Evolutionary conservation across 78 protist species (phyloP).

Genomic region (Diacronema lutheri): DNA sequence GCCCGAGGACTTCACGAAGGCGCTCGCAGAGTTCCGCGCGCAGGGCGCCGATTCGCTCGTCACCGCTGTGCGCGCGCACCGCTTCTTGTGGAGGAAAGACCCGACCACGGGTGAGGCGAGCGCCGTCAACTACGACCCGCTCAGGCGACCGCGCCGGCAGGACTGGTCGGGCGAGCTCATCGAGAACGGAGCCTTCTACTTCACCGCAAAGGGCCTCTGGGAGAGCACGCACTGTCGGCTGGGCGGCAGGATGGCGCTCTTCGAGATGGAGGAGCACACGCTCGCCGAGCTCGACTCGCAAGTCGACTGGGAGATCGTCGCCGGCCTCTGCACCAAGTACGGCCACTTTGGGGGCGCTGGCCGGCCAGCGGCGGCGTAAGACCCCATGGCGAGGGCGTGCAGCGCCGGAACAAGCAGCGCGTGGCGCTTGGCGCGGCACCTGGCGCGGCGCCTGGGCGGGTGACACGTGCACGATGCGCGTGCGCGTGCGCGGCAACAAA

Average conservation of each 20-base stretch:
- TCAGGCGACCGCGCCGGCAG: background rate
- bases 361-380: too few relatives aligned
- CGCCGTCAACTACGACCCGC: constrained; percentile 1
- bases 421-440: too few relatives aligned
- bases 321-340: too few relatives aligned
- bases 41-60: background rate
- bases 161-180: constrained; percentile 25
- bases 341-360: too few relatives aligned
- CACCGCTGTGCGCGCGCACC: constrained; percentile 16
- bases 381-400: too few relatives aligned
- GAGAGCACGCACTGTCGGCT: background rate
- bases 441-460: too few relatives aligned
- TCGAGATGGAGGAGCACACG: constrained; percentile 18
- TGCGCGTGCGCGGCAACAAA: too few relatives aligned
- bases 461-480: too few relatives aligned
- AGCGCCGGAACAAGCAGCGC: too few relatives aligned
- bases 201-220: background rate
- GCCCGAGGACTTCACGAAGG: background rate
- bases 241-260: background rate
- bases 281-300: constrained; percentile 7
- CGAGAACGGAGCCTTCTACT: constrained; percentile 14
- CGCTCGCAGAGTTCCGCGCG: background rate
- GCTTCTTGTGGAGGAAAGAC: background rate
- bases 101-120: background rate
- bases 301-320: background rate